Evolutionary conservation across 2,329 filamentous ascomycete genomes (phyloP), one percentile per base, ranked within the genome.

Genomic region (Fusarium nodosum): DNA sequence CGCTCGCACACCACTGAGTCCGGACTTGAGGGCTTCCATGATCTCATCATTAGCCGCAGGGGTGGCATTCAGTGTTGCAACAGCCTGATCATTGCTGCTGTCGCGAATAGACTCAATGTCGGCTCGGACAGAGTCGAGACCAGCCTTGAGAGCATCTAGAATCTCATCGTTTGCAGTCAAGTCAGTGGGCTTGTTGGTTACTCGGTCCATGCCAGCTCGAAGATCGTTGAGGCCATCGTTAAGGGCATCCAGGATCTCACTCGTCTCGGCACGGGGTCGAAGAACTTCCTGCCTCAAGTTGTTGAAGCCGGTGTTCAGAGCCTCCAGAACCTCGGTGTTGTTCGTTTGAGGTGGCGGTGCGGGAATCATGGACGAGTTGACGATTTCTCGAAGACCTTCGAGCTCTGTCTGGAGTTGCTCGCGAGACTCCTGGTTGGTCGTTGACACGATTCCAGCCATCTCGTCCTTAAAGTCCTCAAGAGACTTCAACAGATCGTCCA

Each of bases 81-180:
- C 81, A 4, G 88, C 86, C 31, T 79, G 81, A 46, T 83, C 83
- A 42, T 81, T 82, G 64, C 76, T 81, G 67, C 76, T 81, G 26
- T 91, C 88, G n/a, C 92, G 91, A 39, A 97, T 84, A 22, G 86
- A 85, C 59, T 94, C 91, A 68, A 97, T 92, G 50, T 97, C 94
- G 3, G 87, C 85, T 55, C 90, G 90, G 18, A 98, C 85, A 39
- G 86, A 87, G 44, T 91, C 89, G 11, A 98, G 83, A 0, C 94
- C 94, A n/a, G 90, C 86, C 77, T 92, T 97, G 58, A 98, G 85
- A 0, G 93, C 93, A 63, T 97, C 93, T 1, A 97, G 84, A 54
- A 97, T 94, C 79, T 97, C 94, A 69, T 97, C 93, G 63, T 92
- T 95, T 60, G 93, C 90, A 1, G 91, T 94, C 79, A 95, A 86